Evolutionary conservation across 73 alveolate species (phyloP).

Genomic region (Tetrahymena thermophila): DNA sequence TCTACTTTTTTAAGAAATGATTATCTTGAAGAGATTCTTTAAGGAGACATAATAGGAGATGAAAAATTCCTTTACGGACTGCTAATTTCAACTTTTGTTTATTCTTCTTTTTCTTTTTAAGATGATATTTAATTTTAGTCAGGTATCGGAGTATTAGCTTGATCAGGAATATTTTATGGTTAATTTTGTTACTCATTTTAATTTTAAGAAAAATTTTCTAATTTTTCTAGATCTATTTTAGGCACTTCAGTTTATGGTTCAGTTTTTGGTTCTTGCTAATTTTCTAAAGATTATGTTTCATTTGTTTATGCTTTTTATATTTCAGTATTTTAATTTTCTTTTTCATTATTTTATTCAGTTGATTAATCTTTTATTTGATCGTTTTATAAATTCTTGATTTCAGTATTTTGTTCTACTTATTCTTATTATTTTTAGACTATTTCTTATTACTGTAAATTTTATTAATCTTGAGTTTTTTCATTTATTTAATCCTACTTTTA

Average conservation of each 20-base stretch:
- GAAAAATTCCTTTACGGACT: neutral
- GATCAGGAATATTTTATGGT: neutral
- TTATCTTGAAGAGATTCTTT: neutral
- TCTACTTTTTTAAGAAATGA: neutral
- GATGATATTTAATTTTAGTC: neutral
- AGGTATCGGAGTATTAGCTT: no score
- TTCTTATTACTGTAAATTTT: neutral
- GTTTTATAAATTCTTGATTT: neutral
- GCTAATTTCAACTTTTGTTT: neutral
- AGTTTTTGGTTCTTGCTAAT: neutral
- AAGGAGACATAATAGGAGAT: neutral
- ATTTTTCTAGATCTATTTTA: neutral
- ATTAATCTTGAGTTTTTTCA: neutral
- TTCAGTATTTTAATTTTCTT: neutral
- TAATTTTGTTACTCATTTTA: no score
- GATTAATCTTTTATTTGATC: neutral
- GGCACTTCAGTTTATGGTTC: neutral
- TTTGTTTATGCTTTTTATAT: no score
- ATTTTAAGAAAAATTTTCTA: neutral
- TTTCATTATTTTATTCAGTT: neutral
- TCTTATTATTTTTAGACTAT: neutral
- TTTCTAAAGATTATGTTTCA: neutral
- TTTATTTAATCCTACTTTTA: neutral
- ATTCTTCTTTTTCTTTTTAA: neutral
- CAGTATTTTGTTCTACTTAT: neutral